Base-by-base conservation (phyloP, 805 yeast genomes). In the Brettanomyces custersianus region DNA sequence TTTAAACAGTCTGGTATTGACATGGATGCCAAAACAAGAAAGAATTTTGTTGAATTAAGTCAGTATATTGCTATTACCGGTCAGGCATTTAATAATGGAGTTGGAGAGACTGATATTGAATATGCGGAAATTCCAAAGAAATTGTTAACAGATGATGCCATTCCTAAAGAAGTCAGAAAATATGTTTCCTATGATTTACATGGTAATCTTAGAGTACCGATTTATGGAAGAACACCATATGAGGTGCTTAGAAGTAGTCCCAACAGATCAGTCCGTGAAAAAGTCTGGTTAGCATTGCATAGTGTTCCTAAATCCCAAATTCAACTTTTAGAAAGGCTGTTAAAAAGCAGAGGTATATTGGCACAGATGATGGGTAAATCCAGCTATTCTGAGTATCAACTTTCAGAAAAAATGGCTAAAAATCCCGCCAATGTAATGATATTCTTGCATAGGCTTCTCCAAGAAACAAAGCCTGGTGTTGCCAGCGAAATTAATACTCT, bases 1-100 rank as follows among this genome's bases (percentile, higher is more conserved):
- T 92, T 92, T 51, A 82, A 83, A 46, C 78, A 86, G 45, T 84
- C 95, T 0, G 98, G 97, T 0, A 82, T 88, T 22, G 80, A 79
- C 49, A 77, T 87, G 79, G 77, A 74, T 44, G 73, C 67, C 17
- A 60, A 65, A 18, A 70, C 80, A 1, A 66, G 90, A 40, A 66
- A 72, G 11, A 70, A 74, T 42, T 92, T 90, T 54, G 85, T 92
- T 22, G 69, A 72, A 16, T 59, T 86, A 27, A 83, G 95, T 2
- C 92, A 83, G 43, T 73, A 78, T 40, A 86, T 92, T 17, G 81
- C 95, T 2, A 59, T 80, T 6, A 60, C 77, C 15, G 96, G 96
- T 0, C 90, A 92, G 42, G 74, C 77, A 19, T 88, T 87, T 56
- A 65, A 70, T 43, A 71, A 69, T 53, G 65, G 72, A 40, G 50